Evolutionary conservation across 1,139 yeast species (phyloP).

Genomic region (Candida gigantensis): DNA sequence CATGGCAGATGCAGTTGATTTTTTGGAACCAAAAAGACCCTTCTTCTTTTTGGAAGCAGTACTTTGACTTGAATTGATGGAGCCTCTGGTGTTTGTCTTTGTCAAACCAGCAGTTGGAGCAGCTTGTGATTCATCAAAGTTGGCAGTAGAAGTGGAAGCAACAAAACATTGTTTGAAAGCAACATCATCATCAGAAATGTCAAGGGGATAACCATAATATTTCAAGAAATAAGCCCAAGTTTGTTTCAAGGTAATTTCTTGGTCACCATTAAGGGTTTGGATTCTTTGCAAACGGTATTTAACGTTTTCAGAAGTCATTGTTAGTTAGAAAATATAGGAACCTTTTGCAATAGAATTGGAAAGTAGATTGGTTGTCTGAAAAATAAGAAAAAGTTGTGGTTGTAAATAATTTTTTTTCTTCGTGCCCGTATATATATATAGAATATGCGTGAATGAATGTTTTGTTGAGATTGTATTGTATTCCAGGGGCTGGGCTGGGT

Average conservation of each 20-base stretch:
- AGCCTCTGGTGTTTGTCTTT: slow-evolving; percentile 28
- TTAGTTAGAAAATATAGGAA: neutral
- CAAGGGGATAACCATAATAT: slow-evolving; percentile 40
- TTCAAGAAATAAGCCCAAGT: slow-evolving; percentile 41
- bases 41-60: slow-evolving; percentile 24
- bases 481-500: too few relatives aligned
- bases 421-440: too few relatives aligned
- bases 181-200: slow-evolving; percentile 34
- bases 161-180: slow-evolving; percentile 35
- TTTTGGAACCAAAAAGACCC: slow-evolving; percentile 21
- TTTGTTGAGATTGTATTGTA: too few relatives aligned
- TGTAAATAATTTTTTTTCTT: too few relatives aligned
- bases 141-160: slow-evolving; percentile 28
- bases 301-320: slow-evolving; percentile 13
- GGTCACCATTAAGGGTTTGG: slow-evolving; percentile 41
- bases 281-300: slow-evolving; percentile 42
- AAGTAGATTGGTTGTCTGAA: too few relatives aligned
- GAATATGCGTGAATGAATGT: too few relatives aligned
- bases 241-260: slow-evolving; percentile 44
- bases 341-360: too few relatives aligned
- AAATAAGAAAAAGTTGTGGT: too few relatives aligned
- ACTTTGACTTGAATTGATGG: slow-evolving; percentile 27
- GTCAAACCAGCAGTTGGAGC: slow-evolving; percentile 24
- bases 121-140: slow-evolving; percentile 21
- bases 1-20: slow-evolving; percentile 13